These are phyloP conservation scores for Ganoderma leucocontextum DNA, from an alignment of 1,284 basidiomycete genomes.

Conservation along the genomic window DNA sequence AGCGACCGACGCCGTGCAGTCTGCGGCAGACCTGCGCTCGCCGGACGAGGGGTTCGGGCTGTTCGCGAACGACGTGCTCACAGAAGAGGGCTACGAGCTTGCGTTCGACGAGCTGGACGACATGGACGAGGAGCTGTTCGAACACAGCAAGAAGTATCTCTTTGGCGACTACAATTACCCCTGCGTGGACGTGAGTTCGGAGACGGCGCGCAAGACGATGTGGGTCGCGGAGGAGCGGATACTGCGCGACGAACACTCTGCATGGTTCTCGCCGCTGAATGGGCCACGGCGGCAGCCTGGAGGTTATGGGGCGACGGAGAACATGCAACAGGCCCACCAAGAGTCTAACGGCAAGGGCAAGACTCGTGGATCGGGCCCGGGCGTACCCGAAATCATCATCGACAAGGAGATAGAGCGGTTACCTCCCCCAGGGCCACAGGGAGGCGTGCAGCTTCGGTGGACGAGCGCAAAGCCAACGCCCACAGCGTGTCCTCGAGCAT, in stretches of 20 bases:
- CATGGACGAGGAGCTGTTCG: slow-evolving; percentile 76
- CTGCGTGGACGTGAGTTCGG: slow-evolving; percentile 85
- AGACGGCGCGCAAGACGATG: slow-evolving; percentile 68
- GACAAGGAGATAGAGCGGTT: slow-evolving; percentile 54
- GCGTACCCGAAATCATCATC: slow-evolving; percentile 39
- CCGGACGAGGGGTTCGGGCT: slow-evolving; percentile 47
- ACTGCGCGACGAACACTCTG: slow-evolving; percentile 70
- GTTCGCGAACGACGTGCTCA: slow-evolving; percentile 42
- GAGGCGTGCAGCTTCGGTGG: slow-evolving; percentile 57
- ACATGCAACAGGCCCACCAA: slow-evolving; percentile 28
- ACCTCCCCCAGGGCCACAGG: slow-evolving; percentile 37
- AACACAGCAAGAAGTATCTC: slow-evolving; percentile 73
- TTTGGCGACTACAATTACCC: slow-evolving; percentile 96
- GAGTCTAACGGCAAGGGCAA: slow-evolving; percentile 32
- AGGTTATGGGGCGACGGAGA: slow-evolving; percentile 66
- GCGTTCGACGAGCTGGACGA: slow-evolving; percentile 70
- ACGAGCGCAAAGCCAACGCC: slow-evolving; percentile 45
- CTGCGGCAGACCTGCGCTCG: slow-evolving; percentile 61
- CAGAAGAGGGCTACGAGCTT: slow-evolving; percentile 68
- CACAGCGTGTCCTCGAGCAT: slow-evolving; percentile 25
- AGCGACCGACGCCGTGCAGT: slow-evolving; percentile 71
- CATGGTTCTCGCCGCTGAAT: slow-evolving; percentile 70
- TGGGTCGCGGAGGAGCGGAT: slow-evolving; percentile 80
- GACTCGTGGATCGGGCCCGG: slow-evolving; percentile 30
- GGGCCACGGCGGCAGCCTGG: slow-evolving; percentile 50